Conservation (phyloP, 2,329 filamentous ascomycete species). For the Paradendryphiella salina region DNA sequence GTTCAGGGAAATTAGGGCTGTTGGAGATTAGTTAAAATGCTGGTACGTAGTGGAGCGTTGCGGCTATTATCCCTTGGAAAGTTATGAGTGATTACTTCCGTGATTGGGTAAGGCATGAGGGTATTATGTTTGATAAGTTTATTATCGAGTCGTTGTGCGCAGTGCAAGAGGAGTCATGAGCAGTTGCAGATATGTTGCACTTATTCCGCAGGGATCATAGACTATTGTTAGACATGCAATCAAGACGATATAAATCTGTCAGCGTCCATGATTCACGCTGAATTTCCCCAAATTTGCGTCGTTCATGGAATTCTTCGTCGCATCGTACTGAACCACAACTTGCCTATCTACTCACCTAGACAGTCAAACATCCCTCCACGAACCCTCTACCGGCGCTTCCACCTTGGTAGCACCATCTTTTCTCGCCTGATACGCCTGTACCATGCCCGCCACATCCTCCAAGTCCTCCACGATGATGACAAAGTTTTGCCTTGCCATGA, state of each 20-base stretch:
- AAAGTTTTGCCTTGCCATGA: slow-evolving; percentile 24
- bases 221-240: too few species aligned
- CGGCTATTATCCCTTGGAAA: not conserved
- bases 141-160: not conserved
- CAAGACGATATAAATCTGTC: too few species aligned
- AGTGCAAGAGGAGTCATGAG: too few species aligned
- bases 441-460: slow-evolving; percentile 20
- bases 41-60: not conserved
- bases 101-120: not conserved
- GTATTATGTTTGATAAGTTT: not conserved
- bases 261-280: not conserved
- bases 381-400: not conserved
- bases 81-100: not conserved
- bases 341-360: not conserved
- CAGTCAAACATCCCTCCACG: slow-evolving; percentile 4
- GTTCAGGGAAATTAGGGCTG: not conserved
- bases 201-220: too few species aligned
- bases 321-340: not conserved
- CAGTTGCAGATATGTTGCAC: too few species aligned
- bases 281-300: not conserved
- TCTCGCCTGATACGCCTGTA: slow-evolving; percentile 9
- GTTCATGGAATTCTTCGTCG: too few species aligned
- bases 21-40: not conserved
- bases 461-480: slow-evolving; percentile 23
- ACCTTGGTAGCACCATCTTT: not conserved